Base-by-base conservation (phyloP, 2,329 filamentous ascomycete species). In the Aspergillus hiratsukae region DNA sequence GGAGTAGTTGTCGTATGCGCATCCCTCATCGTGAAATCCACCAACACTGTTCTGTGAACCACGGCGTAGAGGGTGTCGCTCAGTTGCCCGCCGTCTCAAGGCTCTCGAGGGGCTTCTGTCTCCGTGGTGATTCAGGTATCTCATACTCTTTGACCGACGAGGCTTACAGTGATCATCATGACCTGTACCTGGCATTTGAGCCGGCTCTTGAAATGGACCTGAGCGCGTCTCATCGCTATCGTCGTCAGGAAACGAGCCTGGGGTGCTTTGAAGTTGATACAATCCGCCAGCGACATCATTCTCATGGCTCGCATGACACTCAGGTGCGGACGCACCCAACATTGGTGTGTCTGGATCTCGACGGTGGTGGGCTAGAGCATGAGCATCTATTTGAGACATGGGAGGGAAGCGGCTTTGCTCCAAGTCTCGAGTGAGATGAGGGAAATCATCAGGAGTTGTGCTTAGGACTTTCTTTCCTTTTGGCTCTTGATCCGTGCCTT, bases 311-410 rank as follows among this genome's bases (percentile, higher is more conserved):
- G 10, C 9, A 45, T 21, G 19, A 45, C 17, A 23, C 11, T 25
- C 23, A 19, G n/a, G 10, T 25, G 19, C 19, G 11, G 41, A 45
- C 10, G 19, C 10, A 19, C 23, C 35, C 23, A 21, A 37, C 28
- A 17, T 29, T 46, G 40, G n/a, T 37, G 59, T 51, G 4, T 54
- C 51, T 23, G 51, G 27, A 23, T 48, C 50, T 29, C 53, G 55
- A 48, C 51, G 61, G 29, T 63, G 63, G 14, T 61, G 63, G 31
- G 69, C 64, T 28, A 72, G 50, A 31, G 69, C 60, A 48, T 71
- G 71, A 6, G 72, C 72, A 53, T 74, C 72, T n/a, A 69, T 53
- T 48, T 75, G 72, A 27, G 71, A 75, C 25, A 75, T 66, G 29
- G 72, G 72, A 27, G 72, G 72, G 52, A 74, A 75, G 9, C 64